A percentile compares a stretch with the other conserved stretches of the same genome.
Conservation (phyloP, 2,329 filamentous ascomycete species). For the Neonectria faginata region DNA sequence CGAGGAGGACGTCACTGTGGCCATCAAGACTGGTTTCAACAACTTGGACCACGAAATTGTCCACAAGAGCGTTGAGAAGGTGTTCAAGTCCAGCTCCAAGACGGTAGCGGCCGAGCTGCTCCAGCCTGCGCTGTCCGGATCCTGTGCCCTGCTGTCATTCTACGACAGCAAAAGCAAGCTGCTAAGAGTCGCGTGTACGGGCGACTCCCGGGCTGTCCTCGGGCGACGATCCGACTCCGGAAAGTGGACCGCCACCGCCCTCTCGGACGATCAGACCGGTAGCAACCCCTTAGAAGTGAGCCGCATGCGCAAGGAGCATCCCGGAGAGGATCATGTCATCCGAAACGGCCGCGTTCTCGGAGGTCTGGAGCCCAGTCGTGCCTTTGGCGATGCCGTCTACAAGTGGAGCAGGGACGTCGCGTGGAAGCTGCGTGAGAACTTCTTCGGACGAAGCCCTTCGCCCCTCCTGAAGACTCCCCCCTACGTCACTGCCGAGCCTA, state of each 20-base stretch:
- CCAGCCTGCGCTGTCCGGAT: slow-evolving; percentile 94
- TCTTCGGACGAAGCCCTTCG: slow-evolving; percentile 86
- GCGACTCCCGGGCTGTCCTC: slow-evolving; percentile 94
- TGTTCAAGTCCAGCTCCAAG: slow-evolving; percentile 89
- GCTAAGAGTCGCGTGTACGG: slow-evolving; percentile 93
- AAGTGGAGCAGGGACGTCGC: slow-evolving; percentile 94
- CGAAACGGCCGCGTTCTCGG: slow-evolving; percentile 91
- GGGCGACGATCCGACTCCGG: slow-evolving; percentile 81
- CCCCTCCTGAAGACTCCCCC: slow-evolving; percentile 88
- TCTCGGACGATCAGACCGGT: slow-evolving; percentile 95
- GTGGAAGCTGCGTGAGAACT: slow-evolving; percentile 82
- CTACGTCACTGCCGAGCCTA: slow-evolving; percentile 95
- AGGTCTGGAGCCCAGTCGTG: slow-evolving; percentile 89
- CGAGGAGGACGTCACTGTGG: slow-evolving; percentile 84
- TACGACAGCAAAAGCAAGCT: slow-evolving; percentile 91
- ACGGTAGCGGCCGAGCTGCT: slow-evolving; percentile 91
- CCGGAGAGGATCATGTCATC: slow-evolving; percentile 88
- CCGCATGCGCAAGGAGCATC: slow-evolving; percentile 86
- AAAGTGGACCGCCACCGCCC: slow-evolving; percentile 91
- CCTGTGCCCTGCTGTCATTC: slow-evolving; percentile 94
- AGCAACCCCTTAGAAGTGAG: slow-evolving; percentile 86
- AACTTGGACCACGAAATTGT: slow-evolving; percentile 94
- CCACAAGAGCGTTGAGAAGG: slow-evolving; percentile 90
- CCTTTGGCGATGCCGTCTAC: slow-evolving; percentile 96
- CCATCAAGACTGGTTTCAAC: slow-evolving; percentile 92